Conservation (phyloP, 306 rosid species). For the Calophaca sinica region DNA sequence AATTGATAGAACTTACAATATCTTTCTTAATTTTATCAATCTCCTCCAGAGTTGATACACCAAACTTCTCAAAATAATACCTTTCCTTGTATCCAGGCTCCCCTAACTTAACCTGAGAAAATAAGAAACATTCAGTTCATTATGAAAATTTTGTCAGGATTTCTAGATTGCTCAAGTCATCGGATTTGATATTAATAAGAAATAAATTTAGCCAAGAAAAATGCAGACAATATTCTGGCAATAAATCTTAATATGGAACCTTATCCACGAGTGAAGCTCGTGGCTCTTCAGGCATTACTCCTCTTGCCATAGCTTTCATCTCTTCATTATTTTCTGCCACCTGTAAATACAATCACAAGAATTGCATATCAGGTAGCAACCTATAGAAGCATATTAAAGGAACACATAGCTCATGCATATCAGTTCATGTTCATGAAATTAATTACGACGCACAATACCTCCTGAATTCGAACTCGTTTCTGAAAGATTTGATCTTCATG, state of each 20-base stretch:
- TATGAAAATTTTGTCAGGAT: conserved; percentile 14
- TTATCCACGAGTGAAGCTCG: conserved; percentile 66
- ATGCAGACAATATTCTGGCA: conserved; percentile 7
- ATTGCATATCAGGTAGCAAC: conserved; percentile 34
- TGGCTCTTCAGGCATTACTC: conserved; percentile 65
- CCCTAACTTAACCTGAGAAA: conserved; percentile 84
- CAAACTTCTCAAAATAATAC: conserved; percentile 89
- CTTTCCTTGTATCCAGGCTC: conserved; percentile 97
- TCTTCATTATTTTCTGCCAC: conserved; percentile 81
- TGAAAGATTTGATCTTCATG: conserved; percentile 91
- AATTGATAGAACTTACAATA: conserved; percentile 49
- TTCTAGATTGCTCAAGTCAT: conserved; percentile 25
- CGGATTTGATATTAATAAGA: conserved; percentile 14
- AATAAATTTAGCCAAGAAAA: conserved; percentile 26
- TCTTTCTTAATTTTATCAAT: conserved; percentile 72
- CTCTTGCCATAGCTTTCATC: conserved; percentile 75
- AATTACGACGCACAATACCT: conserved; percentile 58
- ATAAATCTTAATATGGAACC: conserved; percentile 56
- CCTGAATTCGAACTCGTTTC: conserved; percentile 89
- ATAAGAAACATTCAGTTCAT: conserved; percentile 28
- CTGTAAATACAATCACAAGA: conserved; percentile 53
- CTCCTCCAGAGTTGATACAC: conserved; percentile 62
- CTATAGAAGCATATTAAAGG: conserved; percentile 4
- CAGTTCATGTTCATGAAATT: conserved; percentile 4
- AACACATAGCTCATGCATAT: conserved; percentile 39